These are phyloP conservation scores for Epichloe typhina DNA, from an alignment of 2,329 filamentous ascomycete species.

Conservation along the genomic window DNA sequence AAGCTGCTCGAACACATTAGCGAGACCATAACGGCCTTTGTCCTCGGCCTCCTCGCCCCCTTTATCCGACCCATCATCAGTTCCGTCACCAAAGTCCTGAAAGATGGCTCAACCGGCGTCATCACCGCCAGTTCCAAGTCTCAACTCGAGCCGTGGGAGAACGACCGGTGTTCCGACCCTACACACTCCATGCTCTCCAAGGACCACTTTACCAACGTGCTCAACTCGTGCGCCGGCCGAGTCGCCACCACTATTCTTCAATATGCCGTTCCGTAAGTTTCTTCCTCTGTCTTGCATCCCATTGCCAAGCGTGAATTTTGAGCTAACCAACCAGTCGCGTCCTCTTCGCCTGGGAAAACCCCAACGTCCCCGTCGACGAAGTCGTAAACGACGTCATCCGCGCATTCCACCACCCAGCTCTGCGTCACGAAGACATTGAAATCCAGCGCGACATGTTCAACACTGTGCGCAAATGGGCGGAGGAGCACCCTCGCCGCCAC, in stretches of 20 bases:
- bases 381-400: slow-evolving; percentile 69
- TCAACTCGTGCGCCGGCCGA: slow-evolving; percentile 65
- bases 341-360: slow-evolving; percentile 87
- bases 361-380: slow-evolving; percentile 67
- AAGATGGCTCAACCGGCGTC: slow-evolving; percentile 67
- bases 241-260: slow-evolving; percentile 65
- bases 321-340: slow-evolving; percentile 36
- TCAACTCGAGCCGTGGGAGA: slow-evolving; percentile 70
- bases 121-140: slow-evolving; percentile 56
- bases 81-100: slow-evolving; percentile 69
- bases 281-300: too few relatives aligned
- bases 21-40: slow-evolving; percentile 82
- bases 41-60: slow-evolving; percentile 79
- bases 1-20: slow-evolving; percentile 85
- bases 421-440: slow-evolving; percentile 62
- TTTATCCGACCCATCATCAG: slow-evolving; percentile 89
- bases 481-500: slow-evolving; percentile 51
- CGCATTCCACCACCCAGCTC: slow-evolving; percentile 82
- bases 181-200: slow-evolving; percentile 76
- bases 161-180: slow-evolving; percentile 61
- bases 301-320: neutral
- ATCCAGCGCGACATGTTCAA: slow-evolving; percentile 83
- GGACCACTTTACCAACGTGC: slow-evolving; percentile 69
- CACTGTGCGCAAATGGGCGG: slow-evolving; percentile 70
- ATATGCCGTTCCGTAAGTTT: slow-evolving; percentile 64